Conservation (phyloP, 148 eudicot species). For the Vaccinium macrocarpon region DNA sequence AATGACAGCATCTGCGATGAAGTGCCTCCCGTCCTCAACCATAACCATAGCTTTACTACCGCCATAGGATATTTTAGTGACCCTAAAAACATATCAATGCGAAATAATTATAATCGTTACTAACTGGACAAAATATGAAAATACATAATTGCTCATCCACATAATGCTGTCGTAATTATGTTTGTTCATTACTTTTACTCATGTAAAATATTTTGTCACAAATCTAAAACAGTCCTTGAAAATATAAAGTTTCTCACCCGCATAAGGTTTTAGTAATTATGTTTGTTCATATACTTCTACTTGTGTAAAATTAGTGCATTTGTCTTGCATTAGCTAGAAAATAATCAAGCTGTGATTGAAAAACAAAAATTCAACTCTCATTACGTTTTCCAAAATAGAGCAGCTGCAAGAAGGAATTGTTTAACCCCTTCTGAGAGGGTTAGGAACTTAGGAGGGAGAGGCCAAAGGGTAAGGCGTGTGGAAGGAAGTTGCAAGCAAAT, state of each 20-base stretch:
- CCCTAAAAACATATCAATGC: constrained; percentile 40
- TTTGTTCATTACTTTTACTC: not conserved
- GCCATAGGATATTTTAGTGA: constrained; percentile 63
- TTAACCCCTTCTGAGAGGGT: not conserved
- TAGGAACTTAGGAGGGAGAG: not conserved
- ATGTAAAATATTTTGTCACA: not conserved
- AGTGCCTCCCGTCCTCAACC: constrained; percentile 52
- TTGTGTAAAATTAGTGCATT: not conserved
- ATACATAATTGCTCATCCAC: not conserved
- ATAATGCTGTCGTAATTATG: not conserved
- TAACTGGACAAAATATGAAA: not conserved
- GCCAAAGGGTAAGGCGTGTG: not conserved
- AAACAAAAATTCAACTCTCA: not conserved
- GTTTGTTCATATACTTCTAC: not conserved
- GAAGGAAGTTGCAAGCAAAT: not conserved
- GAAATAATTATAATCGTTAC: not conserved
- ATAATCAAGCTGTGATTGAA: not conserved
- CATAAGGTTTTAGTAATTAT: not conserved
- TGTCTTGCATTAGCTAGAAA: not conserved
- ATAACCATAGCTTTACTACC: constrained; percentile 64
- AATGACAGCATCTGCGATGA: constrained; percentile 84
- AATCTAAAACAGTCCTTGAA: not conserved
- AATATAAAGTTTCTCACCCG: not conserved
- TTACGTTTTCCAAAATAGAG: not conserved
- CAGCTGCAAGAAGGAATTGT: not conserved